A percentile compares a stretch with the other conserved stretches of the same genome.
Evolutionary conservation across 805 yeast species (phyloP).

Genomic region (Ogataea ramenticola): DNA sequence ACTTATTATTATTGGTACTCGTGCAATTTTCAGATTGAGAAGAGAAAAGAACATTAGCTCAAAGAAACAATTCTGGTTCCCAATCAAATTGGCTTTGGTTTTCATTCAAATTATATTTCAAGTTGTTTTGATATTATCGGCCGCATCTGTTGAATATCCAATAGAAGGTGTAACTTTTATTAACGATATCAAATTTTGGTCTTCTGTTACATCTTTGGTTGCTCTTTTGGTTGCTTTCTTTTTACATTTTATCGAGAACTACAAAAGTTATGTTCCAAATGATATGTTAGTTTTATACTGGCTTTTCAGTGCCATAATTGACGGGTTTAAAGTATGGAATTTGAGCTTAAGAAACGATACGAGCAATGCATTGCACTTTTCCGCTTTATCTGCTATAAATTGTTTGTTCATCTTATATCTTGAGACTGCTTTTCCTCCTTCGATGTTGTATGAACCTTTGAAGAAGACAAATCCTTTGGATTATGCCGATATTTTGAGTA

Average conservation of each 20-base stretch:
- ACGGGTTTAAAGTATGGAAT: conserved; percentile 37
- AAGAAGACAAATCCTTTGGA: conserved; percentile 37
- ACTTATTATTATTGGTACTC: conserved; percentile 30
- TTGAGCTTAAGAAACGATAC: conserved; percentile 29
- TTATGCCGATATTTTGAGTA: conserved; percentile 42
- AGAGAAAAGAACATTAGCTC: conserved; percentile 22
- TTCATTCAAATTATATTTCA: conserved; percentile 33
- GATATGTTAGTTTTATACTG: conserved; percentile 70
- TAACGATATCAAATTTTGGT: conserved; percentile 22
- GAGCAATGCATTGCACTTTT: conserved; percentile 23
- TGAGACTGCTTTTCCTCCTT: conserved; percentile 36
- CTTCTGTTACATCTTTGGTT: conserved; percentile 25
- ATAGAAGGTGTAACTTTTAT: conserved; percentile 16
- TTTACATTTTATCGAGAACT: conserved; percentile 67
- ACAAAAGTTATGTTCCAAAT: conserved; percentile 55
- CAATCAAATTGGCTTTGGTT: conserved; percentile 34
- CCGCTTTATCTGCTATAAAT: conserved; percentile 22
- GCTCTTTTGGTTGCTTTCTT: conserved; percentile 45
- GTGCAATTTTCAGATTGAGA: conserved; percentile 29
- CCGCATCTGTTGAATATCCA: conserved; percentile 7
- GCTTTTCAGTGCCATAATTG: conserved; percentile 49
- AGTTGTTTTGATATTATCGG: conserved; percentile 7
- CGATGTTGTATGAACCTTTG: conserved; percentile 22
- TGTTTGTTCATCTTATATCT: conserved; percentile 33
- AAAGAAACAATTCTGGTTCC: conserved; percentile 32